phyloP scores from a whole-genome alignment of 148 eudicot genomes.

The Suaeda aralocaspica region DNA sequence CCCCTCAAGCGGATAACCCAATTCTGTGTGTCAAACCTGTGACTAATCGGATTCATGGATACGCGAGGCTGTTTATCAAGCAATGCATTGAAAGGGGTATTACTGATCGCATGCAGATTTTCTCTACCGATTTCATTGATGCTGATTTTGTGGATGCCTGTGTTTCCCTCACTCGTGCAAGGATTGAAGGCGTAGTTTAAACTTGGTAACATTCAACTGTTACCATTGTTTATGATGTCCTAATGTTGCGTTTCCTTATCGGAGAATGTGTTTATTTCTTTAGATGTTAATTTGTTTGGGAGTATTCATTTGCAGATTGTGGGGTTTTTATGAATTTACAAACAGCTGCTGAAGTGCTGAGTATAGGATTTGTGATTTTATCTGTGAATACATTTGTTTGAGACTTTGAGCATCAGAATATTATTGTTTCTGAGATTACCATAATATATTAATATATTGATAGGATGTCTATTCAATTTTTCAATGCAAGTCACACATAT shows the following conservation, averaged over 20 bases:
- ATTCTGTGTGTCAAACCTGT: conserved; percentile 80
- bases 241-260: not conserved
- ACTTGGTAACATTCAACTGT: not conserved
- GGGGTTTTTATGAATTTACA: conserved; percentile 12
- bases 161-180: conserved; percentile 65
- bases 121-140: conserved; percentile 84
- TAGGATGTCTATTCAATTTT: too few relatives aligned
- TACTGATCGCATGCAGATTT: conserved; percentile 67
- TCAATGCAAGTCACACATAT: too few relatives aligned
- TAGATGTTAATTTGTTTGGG: too few relatives aligned
- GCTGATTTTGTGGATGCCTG: conserved; percentile 93
- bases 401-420: not conserved
- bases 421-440: too few relatives aligned
- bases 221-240: not conserved
- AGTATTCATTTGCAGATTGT: conserved; percentile 18
- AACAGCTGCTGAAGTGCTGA: not conserved
- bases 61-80: conserved; percentile 64
- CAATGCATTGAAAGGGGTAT: conserved; percentile 52
- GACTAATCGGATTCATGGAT: conserved; percentile 66
- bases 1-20: conserved; percentile 89
- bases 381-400: not conserved
- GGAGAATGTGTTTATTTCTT: not conserved
- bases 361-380: not conserved
- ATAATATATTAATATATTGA: too few relatives aligned
- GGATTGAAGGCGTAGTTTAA: conserved; percentile 55